Evolutionary conservation across 352 stramenopile genomes (phyloP).

Genomic region (Globisporangium nagaii): DNA sequence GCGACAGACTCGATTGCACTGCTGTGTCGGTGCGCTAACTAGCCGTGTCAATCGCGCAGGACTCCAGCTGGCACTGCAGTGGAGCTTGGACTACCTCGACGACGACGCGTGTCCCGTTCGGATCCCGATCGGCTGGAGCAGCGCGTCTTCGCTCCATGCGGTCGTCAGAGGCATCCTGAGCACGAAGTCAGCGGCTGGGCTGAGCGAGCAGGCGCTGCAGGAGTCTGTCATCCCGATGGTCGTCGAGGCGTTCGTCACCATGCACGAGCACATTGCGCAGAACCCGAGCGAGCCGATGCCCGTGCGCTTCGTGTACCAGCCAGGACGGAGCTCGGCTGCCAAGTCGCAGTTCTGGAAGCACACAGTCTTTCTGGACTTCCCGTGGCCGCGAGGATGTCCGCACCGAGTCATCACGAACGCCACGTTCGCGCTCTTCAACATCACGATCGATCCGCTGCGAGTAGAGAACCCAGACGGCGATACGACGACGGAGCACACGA

Average conservation of each 20-base stretch:
- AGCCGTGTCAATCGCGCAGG: conserved; percentile 13
- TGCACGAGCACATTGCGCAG: conserved; percentile 30
- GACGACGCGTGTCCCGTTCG: conserved; percentile 34
- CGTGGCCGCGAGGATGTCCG: conserved; percentile 19
- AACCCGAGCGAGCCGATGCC: conserved; percentile 37
- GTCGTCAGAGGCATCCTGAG: conserved; percentile 40
- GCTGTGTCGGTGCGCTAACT: neutral
- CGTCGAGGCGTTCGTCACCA: conserved; percentile 35
- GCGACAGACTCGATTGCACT: too few relatives aligned
- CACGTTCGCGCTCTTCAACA: conserved; percentile 45
- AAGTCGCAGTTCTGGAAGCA: conserved; percentile 39
- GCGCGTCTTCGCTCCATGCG: conserved; percentile 21
- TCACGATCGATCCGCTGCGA: conserved; percentile 39
- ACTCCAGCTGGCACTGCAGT: conserved; percentile 38
- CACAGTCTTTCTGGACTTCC: conserved; percentile 34
- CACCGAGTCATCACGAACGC: conserved; percentile 17
- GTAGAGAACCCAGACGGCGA: conserved; percentile 2
- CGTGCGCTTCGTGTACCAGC: conserved; percentile 34
- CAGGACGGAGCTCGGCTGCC: conserved; percentile 13
- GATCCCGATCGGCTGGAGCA: conserved; percentile 41
- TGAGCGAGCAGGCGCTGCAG: conserved; percentile 8
- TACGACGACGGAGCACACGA: neutral
- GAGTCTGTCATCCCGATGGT: conserved; percentile 28
- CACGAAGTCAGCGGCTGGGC: conserved; percentile 22
- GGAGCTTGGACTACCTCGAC: conserved; percentile 41